Conservation (phyloP, 1,284 basidiomycete species). For the Bjerkandera adusta region DNA sequence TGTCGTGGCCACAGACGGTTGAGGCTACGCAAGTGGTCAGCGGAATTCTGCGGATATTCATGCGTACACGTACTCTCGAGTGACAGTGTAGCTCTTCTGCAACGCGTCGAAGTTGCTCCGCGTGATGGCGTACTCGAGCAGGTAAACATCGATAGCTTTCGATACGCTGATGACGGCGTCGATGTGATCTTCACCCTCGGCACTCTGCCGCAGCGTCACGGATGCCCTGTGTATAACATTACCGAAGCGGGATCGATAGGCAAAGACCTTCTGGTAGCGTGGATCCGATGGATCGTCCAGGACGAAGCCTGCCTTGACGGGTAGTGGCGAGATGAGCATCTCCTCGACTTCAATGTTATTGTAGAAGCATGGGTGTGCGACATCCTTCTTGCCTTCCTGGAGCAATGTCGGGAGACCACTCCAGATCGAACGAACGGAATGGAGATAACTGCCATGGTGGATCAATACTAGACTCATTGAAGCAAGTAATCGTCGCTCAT, state of each 20-base stretch:
- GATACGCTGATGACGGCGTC: slow-evolving; percentile 79
- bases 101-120: slow-evolving; percentile 56
- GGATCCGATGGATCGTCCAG: slow-evolving; percentile 76
- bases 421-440: slow-evolving; percentile 67
- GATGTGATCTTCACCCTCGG: slow-evolving; percentile 84
- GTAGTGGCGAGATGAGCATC: slow-evolving; percentile 59
- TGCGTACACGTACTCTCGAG: slow-evolving; percentile 68
- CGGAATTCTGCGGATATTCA: no score
- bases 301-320: slow-evolving; percentile 72
- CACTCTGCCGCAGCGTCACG: slow-evolving; percentile 53
- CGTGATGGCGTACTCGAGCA: slow-evolving; percentile 73
- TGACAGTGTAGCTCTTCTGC: slow-evolving; percentile 67
- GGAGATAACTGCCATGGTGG: slow-evolving; percentile 47
- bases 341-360: slow-evolving; percentile 61
- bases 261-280: slow-evolving; percentile 65
- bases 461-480: slow-evolving; percentile 4
- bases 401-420: slow-evolving; percentile 68
- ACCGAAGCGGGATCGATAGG: slow-evolving; percentile 69
- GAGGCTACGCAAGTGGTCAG: slow-evolving; percentile 36
- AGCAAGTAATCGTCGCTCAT: slow-evolving; percentile 28
- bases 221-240: slow-evolving; percentile 72
- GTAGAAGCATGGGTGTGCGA: slow-evolving; percentile 56
- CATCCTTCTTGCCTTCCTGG: slow-evolving; percentile 58
- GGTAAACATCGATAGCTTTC: slow-evolving; percentile 71
- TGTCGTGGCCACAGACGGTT: slow-evolving; percentile 73